These are phyloP conservation scores for Raphanus hybrid DNA, from an alignment of 441 rosid species.

Conservation along the genomic window DNA sequence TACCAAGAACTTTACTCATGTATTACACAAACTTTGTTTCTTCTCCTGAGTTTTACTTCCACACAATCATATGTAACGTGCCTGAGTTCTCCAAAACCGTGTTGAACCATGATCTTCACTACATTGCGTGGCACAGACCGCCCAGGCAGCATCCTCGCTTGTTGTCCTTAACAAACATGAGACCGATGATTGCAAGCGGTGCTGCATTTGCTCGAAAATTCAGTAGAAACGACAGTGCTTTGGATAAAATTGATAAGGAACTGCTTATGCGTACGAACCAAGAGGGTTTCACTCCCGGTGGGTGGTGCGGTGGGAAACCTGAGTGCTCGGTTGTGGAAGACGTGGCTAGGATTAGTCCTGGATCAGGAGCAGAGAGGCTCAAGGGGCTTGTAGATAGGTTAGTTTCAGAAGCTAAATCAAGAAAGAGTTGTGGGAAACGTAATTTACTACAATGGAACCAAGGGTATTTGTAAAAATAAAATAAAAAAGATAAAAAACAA, in stretches of 20 bases:
- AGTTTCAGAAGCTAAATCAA: slow-evolving; percentile 21
- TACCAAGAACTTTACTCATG: slow-evolving; percentile 89
- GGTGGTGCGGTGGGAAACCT: slow-evolving; percentile 77
- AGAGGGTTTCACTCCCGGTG: slow-evolving; percentile 77
- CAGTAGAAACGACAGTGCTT: slow-evolving; percentile 51
- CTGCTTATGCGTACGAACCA: slow-evolving; percentile 58
- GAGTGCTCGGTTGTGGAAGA: slow-evolving; percentile 70
- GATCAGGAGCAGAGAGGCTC: slow-evolving; percentile 78
- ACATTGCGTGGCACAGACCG: slow-evolving; percentile 80
- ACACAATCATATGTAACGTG: slow-evolving; percentile 86
- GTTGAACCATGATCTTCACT: slow-evolving; percentile 87
- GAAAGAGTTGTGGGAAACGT: neutral
- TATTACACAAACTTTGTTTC: slow-evolving; percentile 88
- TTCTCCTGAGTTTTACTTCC: slow-evolving; percentile 94
- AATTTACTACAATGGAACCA: neutral
- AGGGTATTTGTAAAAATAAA: neutral
- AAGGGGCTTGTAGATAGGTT: slow-evolving; percentile 58
- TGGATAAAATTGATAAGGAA: slow-evolving; percentile 66
- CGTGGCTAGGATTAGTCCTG: slow-evolving; percentile 59
- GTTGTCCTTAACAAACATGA: slow-evolving; percentile 56
- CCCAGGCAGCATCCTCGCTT: slow-evolving; percentile 82
- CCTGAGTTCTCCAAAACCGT: slow-evolving; percentile 74
- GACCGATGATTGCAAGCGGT: slow-evolving; percentile 62
- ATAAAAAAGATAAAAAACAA: neutral
- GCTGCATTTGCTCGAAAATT: slow-evolving; percentile 86